These are phyloP conservation scores for Linnemannia hyalina DNA, from an alignment of 192 early-diverging fungal species.

Conservation along the genomic window DNA sequence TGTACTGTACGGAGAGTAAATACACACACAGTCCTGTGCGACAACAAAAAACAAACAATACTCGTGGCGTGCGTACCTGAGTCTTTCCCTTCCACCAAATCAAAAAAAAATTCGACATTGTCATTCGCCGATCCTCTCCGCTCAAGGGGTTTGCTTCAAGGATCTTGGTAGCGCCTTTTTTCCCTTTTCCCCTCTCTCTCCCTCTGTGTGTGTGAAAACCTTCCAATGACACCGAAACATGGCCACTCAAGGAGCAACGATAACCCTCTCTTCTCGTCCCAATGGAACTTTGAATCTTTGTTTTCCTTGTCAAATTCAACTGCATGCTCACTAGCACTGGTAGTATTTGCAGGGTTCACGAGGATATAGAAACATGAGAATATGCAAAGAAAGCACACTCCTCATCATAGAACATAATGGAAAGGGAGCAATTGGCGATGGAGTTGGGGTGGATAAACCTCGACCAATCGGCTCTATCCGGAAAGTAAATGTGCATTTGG, in stretches of 20 bases:
- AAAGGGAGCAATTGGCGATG: neutral
- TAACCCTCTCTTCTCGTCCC: neutral
- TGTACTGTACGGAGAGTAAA: neutral
- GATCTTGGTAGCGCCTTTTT: neutral
- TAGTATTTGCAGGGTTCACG: neutral
- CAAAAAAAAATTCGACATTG: neutral
- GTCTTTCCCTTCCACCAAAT: neutral
- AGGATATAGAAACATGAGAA: neutral
- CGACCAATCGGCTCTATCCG: neutral
- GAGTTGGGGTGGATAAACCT: neutral
- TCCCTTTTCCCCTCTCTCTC: no score
- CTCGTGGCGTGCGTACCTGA: constrained; percentile 1
- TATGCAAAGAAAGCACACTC: no score
- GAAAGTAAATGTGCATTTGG: neutral
- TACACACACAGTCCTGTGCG: neutral
- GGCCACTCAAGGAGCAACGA: neutral
- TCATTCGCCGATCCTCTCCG: constrained; percentile 5
- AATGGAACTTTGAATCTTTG: neutral
- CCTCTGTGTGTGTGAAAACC: neutral
- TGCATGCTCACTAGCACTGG: neutral
- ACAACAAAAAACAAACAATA: neutral
- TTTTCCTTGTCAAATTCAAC: neutral
- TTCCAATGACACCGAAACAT: neutral
- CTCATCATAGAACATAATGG: neutral
- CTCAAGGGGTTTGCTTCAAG: constrained; percentile 1